Evolutionary conservation across 1,284 basidiomycete species (phyloP), one percentile per base, ranked within the genome.

Genomic region (Cryptococcus neoformans): DNA sequence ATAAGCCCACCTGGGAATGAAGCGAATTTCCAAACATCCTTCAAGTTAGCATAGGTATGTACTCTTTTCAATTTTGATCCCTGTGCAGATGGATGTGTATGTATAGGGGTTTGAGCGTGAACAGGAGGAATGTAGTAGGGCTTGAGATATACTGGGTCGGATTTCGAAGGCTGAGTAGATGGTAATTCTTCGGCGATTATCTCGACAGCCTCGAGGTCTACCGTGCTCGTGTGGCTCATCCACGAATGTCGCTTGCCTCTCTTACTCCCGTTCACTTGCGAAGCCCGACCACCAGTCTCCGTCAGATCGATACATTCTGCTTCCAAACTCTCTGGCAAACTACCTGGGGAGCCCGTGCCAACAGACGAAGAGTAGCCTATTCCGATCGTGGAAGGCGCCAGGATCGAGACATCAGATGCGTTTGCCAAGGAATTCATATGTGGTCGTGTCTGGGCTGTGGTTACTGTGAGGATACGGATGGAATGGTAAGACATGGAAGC

Each of bases 231-330:
- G 12, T 4, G 49, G 14, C 38, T 40, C 37, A 6, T 10, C 49
- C 37, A 28, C 16, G 49, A 28, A 6, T 14, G 21, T 17, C 49
- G 37, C 9, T 41, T 16, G 4, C 11, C 39, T 38, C n/a, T 28
- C 34, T 28, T 12, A 16, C 16, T 28, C 17, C 28, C 44, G 48
- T 36, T 28, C 34, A n/a, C 6, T 17, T 39, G 36, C 10, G 52
- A 52, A 1, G 52, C 4, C 45, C 49, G 45, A 2, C 50, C 21
- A 6, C 56, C 60, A 3, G 16, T 39, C 21, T 58, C 60, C 2
- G 65, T 66, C 28, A 67, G 48, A 48, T 69, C 66, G 3, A 67
- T 55, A 21, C 56, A 62, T 41, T 69, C 65, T 1, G 62, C 67
- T 45, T 61, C 49, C 49, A 51, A 21, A 17, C 49, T 51, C 17